These are phyloP conservation scores for Gentiana straminea DNA, from an alignment of 257 asterid genomes.

Conservation along the genomic window DNA sequence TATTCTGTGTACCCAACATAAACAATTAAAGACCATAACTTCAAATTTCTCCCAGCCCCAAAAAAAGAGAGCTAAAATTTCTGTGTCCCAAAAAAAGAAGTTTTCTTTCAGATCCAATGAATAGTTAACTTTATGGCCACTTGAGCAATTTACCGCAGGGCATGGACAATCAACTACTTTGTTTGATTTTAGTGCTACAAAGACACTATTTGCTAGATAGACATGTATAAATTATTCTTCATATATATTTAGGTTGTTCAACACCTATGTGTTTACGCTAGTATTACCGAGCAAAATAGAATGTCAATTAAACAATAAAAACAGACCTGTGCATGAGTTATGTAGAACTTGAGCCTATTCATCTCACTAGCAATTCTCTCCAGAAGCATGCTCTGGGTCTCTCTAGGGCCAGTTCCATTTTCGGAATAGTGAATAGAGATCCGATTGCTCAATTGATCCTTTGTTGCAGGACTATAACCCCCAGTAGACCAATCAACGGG, in stretches of 20 bases:
- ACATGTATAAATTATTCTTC: too few relatives aligned
- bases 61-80: too few relatives aligned
- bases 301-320: constrained; percentile 40
- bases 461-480: constrained; percentile 23
- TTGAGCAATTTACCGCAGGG: too few relatives aligned
- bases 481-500: constrained; percentile 69
- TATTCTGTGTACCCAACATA: constrained; percentile 66
- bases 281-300: constrained; percentile 10
- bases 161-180: too few relatives aligned
- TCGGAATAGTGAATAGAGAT: constrained; percentile 50
- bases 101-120: too few relatives aligned
- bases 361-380: constrained; percentile 97
- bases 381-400: constrained; percentile 92
- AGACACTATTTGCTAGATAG: too few relatives aligned
- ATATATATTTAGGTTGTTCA: too few relatives aligned
- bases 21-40: constrained; percentile 3
- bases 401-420: constrained; percentile 65
- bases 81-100: too few relatives aligned
- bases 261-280: too few relatives aligned
- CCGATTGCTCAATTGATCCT: constrained; percentile 45
- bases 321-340: constrained; percentile 75
- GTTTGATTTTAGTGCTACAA: too few relatives aligned
- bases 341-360: constrained; percentile 88
- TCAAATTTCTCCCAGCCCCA: too few relatives aligned
- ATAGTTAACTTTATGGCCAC: too few relatives aligned